A percentile compares a stretch with the other conserved stretches of the same genome.
phyloP scores from a whole-genome alignment of 371 early-diverging fungal genomes.

The Mortierella sp. region DNA sequence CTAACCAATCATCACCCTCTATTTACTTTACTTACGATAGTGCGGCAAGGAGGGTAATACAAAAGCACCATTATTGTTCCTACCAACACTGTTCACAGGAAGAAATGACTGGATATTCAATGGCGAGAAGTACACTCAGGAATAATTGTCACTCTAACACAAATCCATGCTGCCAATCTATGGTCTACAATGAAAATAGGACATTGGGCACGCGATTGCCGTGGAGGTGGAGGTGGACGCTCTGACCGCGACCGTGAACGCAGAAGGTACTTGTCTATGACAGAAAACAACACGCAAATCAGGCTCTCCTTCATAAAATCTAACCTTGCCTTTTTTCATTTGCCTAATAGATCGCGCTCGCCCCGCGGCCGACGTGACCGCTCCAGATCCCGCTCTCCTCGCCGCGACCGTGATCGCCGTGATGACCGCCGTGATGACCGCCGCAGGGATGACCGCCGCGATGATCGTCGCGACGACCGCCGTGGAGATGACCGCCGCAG shows the following conservation, averaged over 20 bases:
- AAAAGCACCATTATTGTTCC: constrained; percentile 3
- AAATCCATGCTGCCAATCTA: neutral
- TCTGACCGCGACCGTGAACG: constrained; percentile 42
- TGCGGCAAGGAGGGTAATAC: constrained; percentile 71
- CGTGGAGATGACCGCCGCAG: constrained; percentile 17
- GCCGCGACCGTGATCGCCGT: constrained; percentile 44
- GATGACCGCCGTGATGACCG: constrained; percentile 13
- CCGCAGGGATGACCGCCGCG: constrained; percentile 8
- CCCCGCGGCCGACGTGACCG: constrained; percentile 54
- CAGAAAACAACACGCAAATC: neutral
- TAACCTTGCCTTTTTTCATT: neutral
- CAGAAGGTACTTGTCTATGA: constrained; percentile 31
- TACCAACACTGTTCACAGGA: neutral
- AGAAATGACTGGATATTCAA: neutral
- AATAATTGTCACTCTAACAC: neutral
- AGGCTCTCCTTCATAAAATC: neutral
- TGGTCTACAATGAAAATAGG: constrained; percentile 56
- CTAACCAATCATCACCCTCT: neutral
- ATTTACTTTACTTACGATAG: constrained; percentile 13
- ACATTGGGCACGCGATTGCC: constrained; percentile 82
- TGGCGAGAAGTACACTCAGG: neutral
- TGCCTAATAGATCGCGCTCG: constrained; percentile 19
- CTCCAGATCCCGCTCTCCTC: constrained; percentile 57
- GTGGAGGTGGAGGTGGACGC: constrained; percentile 60
- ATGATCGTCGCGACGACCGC: constrained; percentile 21